Evolutionary conservation across 768 basidiomycete genomes (phyloP).

Genomic region (Hortiboletus campestris): DNA sequence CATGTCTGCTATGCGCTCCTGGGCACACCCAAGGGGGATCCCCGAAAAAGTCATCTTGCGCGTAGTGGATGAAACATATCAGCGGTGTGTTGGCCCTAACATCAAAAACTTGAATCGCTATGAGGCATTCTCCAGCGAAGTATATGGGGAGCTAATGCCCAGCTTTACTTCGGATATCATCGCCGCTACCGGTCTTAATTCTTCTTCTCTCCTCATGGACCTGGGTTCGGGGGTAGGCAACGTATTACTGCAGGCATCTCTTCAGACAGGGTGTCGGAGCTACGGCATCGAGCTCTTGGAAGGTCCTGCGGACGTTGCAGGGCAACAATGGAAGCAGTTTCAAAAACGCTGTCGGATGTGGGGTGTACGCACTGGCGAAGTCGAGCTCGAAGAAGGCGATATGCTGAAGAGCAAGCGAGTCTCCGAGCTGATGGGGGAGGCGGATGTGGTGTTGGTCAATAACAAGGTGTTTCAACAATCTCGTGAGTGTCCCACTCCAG

Average conservation of each 20-base stretch:
- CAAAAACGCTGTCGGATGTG: slow-evolving; percentile 83
- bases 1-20: slow-evolving; percentile 43
- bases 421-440: slow-evolving; percentile 66
- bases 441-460: slow-evolving; percentile 90
- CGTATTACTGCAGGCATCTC: slow-evolving; percentile 74
- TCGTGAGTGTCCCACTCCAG: slow-evolving; percentile 45
- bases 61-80: slow-evolving; percentile 88
- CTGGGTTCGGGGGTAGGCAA: slow-evolving; percentile 87
- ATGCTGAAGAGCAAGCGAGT: slow-evolving; percentile 73
- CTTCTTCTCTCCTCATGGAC: slow-evolving; percentile 72
- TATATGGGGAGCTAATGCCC: slow-evolving; percentile 89
- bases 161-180: slow-evolving; percentile 60
- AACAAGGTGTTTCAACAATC: slow-evolving; percentile 81
- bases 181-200: slow-evolving; percentile 46
- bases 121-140: slow-evolving; percentile 77
- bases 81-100: slow-evolving; percentile 88
- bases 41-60: slow-evolving; percentile 68
- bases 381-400: slow-evolving; percentile 81
- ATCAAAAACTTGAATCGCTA: slow-evolving; percentile 80
- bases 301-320: slow-evolving; percentile 78
- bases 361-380: slow-evolving; percentile 74
- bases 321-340: slow-evolving; percentile 72
- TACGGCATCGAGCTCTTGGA: slow-evolving; percentile 81
- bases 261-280: slow-evolving; percentile 75
- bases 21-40: slow-evolving; percentile 47